Base-by-base conservation (phyloP, 2,329 filamentous ascomycete species). In the Pyricularia sp. region DNA sequence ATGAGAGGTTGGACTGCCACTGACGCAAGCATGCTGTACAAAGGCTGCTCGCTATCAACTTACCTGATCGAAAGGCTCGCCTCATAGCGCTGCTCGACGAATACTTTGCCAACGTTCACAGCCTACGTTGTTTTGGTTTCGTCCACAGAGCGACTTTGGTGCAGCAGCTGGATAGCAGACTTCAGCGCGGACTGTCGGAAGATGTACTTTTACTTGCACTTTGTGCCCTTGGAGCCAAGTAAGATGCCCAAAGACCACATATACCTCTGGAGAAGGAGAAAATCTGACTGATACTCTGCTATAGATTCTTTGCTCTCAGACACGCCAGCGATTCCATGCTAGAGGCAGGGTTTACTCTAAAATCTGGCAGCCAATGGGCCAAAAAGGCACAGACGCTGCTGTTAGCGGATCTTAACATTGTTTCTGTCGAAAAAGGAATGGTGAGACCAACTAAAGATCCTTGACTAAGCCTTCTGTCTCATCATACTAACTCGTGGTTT, bases 31-130 rank as follows among this genome's bases (percentile, higher is more conserved):
- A 62, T 35, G n/a, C 30, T 28, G n/a, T 5, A 7, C 19, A 26
- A 12, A 63, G 62, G 62, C 40, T 63, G 19, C 62, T 63, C 26
- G 33, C 62, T 13, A 19, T 57, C 8, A 49, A 63, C 26, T 49
- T 63, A 4, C 62, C 62, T 7, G 12, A 57, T 16, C 40, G 35
- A 57, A 28, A 57, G 13, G 10, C 44, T 26, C 24, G 40, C 2
- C 44, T 63, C 24, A 49, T 63, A 24, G 62, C 62, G 26, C 67
- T 69, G 4, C 66, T 66, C 5, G 69, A 71, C 28, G 65, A 68
- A n/a, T 71, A 69, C 59, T 71, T 71, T 62, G 40, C 35, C 61
- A 70, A 68, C 26, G 63, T 70, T 19, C 69, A 71, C 55, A 64
- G 64, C 4, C 63, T 71, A 5, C 66, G 69, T 13, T 71, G 62